Evolutionary conservation across 2,329 filamentous ascomycete genomes (phyloP), one percentile per base, ranked within the genome.

Genomic region (Alternaria rosae): DNA sequence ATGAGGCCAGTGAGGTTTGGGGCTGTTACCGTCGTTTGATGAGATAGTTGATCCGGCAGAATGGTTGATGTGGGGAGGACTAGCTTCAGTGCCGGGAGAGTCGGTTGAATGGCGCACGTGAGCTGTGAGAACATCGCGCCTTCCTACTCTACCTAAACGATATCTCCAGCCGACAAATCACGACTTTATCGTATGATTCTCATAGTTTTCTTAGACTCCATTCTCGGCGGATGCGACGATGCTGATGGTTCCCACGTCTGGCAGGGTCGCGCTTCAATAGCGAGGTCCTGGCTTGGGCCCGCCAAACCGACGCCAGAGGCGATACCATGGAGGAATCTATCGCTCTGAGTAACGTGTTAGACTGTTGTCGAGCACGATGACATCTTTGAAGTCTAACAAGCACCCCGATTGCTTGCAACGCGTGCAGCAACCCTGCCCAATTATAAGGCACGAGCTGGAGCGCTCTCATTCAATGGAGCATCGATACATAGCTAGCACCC

Each of bases 41-140:
- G 54, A 41, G 48, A 55, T 59, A 32, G 43, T 47, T 26, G 52
- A 54, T 43, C 58, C 63, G 66, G 63, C 25, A 60, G 54, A 64
- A 63, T 52, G 62, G 44, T 45, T 57, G 43, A 66, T 66, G 55
- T 58, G 57, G 42, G 35, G 56, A 26, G 3, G 30, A 26, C 26
- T 53, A 54, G 41, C 20, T 47, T 52, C 28, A 17, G 42, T 55
- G 32, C 52, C 60, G 62, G 65, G 28, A 17, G 35, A 59, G 32
- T 48, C 60, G 62, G 65, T 42, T 62, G 61, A 62, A 35, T 30
- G 52, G 48, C 48, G 28, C 41, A 50, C 54, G 42, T 54, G 53
- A 48, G 23, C 28, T 6, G 38, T 23, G 52, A 42, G n/a, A 54
- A 56, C 54, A 20, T 17, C 54, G 28, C 20, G 28, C 13, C 47